Evolutionary conservation across 768 basidiomycete genomes (phyloP).

Genomic region (Lentinula guzmanii): DNA sequence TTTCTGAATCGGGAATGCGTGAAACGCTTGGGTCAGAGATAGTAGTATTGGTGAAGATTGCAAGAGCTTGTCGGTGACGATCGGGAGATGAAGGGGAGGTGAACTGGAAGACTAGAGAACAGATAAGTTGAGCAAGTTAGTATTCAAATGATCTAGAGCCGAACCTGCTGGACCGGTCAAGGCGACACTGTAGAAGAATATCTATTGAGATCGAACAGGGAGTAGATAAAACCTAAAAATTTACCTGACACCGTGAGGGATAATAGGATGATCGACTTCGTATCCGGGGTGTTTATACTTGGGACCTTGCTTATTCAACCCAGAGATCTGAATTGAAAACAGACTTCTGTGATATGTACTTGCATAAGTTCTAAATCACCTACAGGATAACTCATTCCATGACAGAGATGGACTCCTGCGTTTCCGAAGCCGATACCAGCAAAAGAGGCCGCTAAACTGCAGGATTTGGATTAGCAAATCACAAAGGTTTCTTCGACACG

Average conservation of each 20-base stretch:
- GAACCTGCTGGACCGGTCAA: slow-evolving; percentile 81
- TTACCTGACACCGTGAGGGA: slow-evolving; percentile 86
- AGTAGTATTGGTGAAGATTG: slow-evolving; percentile 69
- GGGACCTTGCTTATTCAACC: slow-evolving; percentile 90
- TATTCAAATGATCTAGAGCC: slow-evolving; percentile 1
- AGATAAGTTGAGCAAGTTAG: background rate
- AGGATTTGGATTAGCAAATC: background rate
- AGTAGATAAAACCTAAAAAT: slow-evolving; percentile 2
- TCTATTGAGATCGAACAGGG: background rate
- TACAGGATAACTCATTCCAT: slow-evolving; percentile 86
- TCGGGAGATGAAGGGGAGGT: slow-evolving; percentile 91
- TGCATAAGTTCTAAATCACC: slow-evolving; percentile 15
- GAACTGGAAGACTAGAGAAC: slow-evolving; percentile 75
- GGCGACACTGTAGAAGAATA: slow-evolving; percentile 52
- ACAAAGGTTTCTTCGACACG: background rate
- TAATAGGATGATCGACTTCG: slow-evolving; percentile 77
- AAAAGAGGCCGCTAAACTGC: slow-evolving; percentile 84
- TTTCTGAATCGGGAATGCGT: slow-evolving; percentile 70
- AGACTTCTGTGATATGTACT: background rate
- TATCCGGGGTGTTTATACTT: slow-evolving; percentile 93
- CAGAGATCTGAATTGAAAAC: slow-evolving; percentile 62
- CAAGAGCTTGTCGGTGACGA: slow-evolving; percentile 84
- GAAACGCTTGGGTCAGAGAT: slow-evolving; percentile 64
- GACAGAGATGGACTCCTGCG: slow-evolving; percentile 87
- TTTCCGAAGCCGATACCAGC: slow-evolving; percentile 96